A percentile compares a stretch with the other conserved stretches of the same genome.
Evolutionary conservation across 371 early-diverging fungal genomes (phyloP).

Genomic region (Mucor racemosus): DNA sequence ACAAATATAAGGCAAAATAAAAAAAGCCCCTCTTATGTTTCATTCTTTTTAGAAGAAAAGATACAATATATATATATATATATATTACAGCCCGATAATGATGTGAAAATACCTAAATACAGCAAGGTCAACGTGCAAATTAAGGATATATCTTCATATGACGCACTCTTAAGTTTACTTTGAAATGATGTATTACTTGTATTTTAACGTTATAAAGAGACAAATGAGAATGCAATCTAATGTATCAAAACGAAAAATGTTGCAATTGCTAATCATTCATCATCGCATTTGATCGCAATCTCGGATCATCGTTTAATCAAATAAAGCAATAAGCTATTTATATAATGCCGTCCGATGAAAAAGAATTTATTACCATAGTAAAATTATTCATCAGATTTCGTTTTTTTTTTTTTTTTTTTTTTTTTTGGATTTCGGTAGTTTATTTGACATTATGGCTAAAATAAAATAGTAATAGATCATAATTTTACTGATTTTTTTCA

Average conservation of each 20-base stretch:
- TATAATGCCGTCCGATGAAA: neutral
- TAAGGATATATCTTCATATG: neutral
- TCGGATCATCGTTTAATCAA: neutral
- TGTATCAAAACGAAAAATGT: neutral
- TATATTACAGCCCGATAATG: neutral
- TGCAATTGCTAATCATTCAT: neutral
- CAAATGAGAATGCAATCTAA: neutral
- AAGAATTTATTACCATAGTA: neutral
- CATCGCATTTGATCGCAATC: neutral
- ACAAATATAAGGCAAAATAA: neutral
- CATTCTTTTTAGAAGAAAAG: neutral
- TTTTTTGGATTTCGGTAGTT: neutral
- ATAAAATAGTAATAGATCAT: slow-evolving; percentile 3
- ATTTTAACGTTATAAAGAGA: neutral
- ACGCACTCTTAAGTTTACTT: slow-evolving; percentile 5
- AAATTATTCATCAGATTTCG: neutral
- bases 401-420: no score
- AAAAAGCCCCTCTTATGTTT: neutral
- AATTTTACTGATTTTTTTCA: neutral
- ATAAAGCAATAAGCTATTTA: neutral
- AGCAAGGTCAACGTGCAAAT: slow-evolving; percentile 1
- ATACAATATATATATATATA: neutral
- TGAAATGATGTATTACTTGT: neutral
- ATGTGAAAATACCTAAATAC: slow-evolving; percentile 1
- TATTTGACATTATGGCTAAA: neutral